Evolutionary conservation across 768 basidiomycete genomes (phyloP), one percentile per base, ranked within the genome.

Genomic region (Coprinopsis strossmayeri): DNA sequence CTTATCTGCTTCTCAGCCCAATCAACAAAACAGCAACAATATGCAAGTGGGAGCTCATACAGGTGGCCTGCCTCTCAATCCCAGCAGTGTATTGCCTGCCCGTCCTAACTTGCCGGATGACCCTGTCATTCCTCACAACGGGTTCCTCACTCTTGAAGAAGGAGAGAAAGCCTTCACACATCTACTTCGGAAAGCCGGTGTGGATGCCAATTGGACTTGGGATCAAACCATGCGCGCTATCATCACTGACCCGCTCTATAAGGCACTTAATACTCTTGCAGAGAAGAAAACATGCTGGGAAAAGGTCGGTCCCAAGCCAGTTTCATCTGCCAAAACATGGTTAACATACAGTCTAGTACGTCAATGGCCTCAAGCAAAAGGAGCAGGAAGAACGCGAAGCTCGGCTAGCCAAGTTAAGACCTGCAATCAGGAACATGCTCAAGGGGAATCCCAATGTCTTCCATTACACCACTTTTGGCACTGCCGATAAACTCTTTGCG

Each of bases 191-290:
- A 91, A 91, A 68, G 86, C 89, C 39, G 90, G 90, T 26, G 87
- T 98, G 35, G 90, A 91, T 65, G 82, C 87, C 38, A 84, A 77
- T 54, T 97, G 91, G 89, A 91, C 91, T 28, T 99, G 96, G 96
- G 96, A 99, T 64, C 84, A 90, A 69, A 92, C 93, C 45, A 96
- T 98, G 90, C 80, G 94, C 62, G 87, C 91, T 58, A 92, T 96
- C 66, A 95, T 99, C 67, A 97, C 92, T 58, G 95, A 98, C 72
- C 95, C 96, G 37, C 67, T 96, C 55, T 99, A 97, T 71, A 94
- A 91, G 70, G 87, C 92, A 37, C 74, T 99, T 52, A 88, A 87
- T 61, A 91, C 87, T 38, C 75, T 97, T 41, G 91, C 91, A 13
- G 93, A 99, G 69, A 94, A 93, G 71, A 98, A 96, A 69, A 72